Evolutionary conservation across 164 flowering plant genomes (phyloP), one percentile per base, ranked within the genome.

Genomic region (Sextonia rubra): DNA sequence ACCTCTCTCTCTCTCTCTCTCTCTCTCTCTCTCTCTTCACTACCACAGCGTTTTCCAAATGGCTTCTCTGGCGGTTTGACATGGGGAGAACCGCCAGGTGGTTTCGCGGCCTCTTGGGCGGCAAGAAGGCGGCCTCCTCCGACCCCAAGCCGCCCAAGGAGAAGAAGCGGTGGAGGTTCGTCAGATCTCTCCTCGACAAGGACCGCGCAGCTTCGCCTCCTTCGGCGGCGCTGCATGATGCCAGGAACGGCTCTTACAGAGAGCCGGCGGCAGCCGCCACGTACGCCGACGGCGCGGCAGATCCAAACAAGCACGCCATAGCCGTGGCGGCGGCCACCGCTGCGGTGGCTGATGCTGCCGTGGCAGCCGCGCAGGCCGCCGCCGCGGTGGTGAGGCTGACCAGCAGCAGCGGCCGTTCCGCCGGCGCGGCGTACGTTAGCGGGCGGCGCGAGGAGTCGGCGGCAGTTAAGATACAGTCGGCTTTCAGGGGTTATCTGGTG

Each of bases 401-500:
- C 0, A 76, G 85, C 66, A 80, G 87, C 61, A 78, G 87, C 58
- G 85, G 91, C 3, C 64, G 89, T 74, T 71, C 37, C 58, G 23
- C 73, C 7, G 27, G 23, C 55, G 23, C 22, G 22, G 55, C 20
- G 17, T 47, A 17, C 23, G 37, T 60, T 44, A 68, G 69, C 49
- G 66, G 71, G 47, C 56, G 65, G 47, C 30, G 77, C 71, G 83
- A 76, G 23, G 80, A 74, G 0, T 27, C 75, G 44, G 92, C 97
- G 8, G 89, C 97, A 20, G 81, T 93, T 20, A 83, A 56, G 71
- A 89, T 93, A 44, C 98, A 93, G 77, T 79, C 94, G 0, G 88
- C 88, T 2, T 93, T 93, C 77, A 84, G 98, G 66, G 97, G 88
- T 61, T 93, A 90, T 71, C 82, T 93, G 92, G 98, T 93, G 26